Evolutionary conservation across 176 grass and related monocot species (phyloP).

Genomic region (Triticum timopheevii): DNA sequence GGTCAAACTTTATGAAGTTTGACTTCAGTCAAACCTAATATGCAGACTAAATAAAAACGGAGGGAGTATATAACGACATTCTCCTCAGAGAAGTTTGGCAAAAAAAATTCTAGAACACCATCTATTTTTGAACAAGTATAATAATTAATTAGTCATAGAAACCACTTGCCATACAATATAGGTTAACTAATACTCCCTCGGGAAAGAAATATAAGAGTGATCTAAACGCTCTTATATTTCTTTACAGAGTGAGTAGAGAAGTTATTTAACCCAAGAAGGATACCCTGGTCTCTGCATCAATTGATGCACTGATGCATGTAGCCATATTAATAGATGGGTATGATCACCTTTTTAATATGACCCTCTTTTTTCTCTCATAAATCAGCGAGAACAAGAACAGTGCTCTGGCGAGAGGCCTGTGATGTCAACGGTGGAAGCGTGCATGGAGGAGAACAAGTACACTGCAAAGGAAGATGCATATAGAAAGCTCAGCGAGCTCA

Average conservation of each 20-base stretch:
- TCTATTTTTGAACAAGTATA: neutral
- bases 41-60: no score
- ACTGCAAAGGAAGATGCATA: neutral
- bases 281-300: neutral
- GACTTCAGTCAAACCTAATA: no score
- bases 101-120: neutral
- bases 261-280: neutral
- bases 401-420: neutral
- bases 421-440: neutral
- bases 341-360: neutral
- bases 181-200: neutral
- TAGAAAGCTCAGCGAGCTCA: neutral
- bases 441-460: neutral
- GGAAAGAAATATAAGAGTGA: no score
- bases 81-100: no score
- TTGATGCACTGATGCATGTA: neutral
- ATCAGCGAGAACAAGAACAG: conserved; percentile 1
- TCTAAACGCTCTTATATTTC: no score
- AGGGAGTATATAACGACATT: no score
- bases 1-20: no score
- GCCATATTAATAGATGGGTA: neutral
- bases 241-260: neutral
- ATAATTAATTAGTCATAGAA: neutral
- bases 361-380: neutral
- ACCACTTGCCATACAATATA: neutral